Evolutionary conservation across 1,284 basidiomycete species (phyloP), one percentile per base, ranked within the genome.

Genomic region (Austropuccinia psidii): DNA sequence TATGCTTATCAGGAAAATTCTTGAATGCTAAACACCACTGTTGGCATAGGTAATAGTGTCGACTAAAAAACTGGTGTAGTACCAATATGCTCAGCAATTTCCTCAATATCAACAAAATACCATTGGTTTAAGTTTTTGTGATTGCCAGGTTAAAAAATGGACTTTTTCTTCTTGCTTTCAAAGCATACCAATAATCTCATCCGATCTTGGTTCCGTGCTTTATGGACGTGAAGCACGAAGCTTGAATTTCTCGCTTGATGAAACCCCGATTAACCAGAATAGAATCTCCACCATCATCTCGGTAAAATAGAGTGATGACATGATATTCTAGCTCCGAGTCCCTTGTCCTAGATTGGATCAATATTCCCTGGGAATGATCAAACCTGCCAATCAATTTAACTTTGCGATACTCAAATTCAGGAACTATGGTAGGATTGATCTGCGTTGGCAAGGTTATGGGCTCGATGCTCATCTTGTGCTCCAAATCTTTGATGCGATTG

Each of bases 251-350:
- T 85, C 87, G 35, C 49, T 83, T 85, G 37, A 99, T 86, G 80
- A 98, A 98, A 0, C 95, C 95, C 52, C 94, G 87, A 81, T 98
- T 90, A 45, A 99, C 89, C 29, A 96, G 84, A 39, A 97, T 84
- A 6, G 84, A 83, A 0, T 90, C 86, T 57, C 80, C 80, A 0
- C 81, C 81, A 21, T 78, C 78, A 13, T 86, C 83, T 69, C 93
- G 87, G 35, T 88, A 78, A 64, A 98, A 84, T 0, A 95, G 95
- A 3, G 90, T 90, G 49, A 98, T 85, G 43, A 98, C 85, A 76
- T 95, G 88, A 78, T 88, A 91, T 1, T 94, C 95, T 76, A 89
- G 86, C 24, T 87, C 85, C n/a, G 91, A 91, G 76, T 97, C 92
- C 67, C 88, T 85, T 15, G 93, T 90, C 72, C 91, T 86, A 13